Percentiles rank a stretch among this genome's conserved stretches.
Evolutionary conservation across 108 stramenopile genomes (phyloP).

Genomic region (Pseudonitzschia multistriata): DNA sequence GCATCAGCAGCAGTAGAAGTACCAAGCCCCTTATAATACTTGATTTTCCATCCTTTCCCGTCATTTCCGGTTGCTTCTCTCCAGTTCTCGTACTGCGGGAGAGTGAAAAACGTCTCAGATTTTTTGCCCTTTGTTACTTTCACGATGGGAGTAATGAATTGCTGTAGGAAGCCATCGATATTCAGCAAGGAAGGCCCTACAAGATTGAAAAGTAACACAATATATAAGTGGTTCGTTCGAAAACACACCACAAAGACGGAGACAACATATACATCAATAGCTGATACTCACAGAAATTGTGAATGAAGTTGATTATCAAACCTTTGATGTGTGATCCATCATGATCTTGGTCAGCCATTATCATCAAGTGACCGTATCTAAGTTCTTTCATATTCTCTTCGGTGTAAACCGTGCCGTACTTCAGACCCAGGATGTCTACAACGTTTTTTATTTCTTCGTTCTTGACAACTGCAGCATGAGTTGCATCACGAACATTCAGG

Average conservation of each 20-base stretch:
- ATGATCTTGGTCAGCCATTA: slow-evolving; percentile 99
- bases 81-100: slow-evolving; percentile 97
- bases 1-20: slow-evolving; percentile 96
- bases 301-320: slow-evolving; percentile 98
- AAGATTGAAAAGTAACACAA: slow-evolving; percentile 22
- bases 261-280: background rate
- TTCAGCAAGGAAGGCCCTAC: slow-evolving; percentile 91
- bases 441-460: slow-evolving; percentile 98
- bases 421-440: slow-evolving; percentile 97
- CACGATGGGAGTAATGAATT: slow-evolving; percentile 99
- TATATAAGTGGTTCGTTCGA: background rate
- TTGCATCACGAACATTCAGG: slow-evolving; percentile 96
- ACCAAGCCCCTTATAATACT: slow-evolving; percentile 99
- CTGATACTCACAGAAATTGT: slow-evolving; percentile 39
- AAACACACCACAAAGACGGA: background rate
- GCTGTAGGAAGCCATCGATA: slow-evolving; percentile 94
- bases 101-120: slow-evolving; percentile 83
- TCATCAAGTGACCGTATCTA: slow-evolving; percentile 96
- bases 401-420: slow-evolving; percentile 84
- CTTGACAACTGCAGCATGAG: slow-evolving; percentile 76
- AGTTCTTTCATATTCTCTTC: slow-evolving; percentile 85
- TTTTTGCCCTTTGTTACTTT: slow-evolving; percentile 91
- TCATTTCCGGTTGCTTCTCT: slow-evolving; percentile 80
- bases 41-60: slow-evolving; percentile 93
- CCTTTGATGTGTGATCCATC: slow-evolving; percentile 99